phyloP scores from a whole-genome alignment of 495 filamentous ascomycete species.

The Aspergillus egyptiacus region DNA sequence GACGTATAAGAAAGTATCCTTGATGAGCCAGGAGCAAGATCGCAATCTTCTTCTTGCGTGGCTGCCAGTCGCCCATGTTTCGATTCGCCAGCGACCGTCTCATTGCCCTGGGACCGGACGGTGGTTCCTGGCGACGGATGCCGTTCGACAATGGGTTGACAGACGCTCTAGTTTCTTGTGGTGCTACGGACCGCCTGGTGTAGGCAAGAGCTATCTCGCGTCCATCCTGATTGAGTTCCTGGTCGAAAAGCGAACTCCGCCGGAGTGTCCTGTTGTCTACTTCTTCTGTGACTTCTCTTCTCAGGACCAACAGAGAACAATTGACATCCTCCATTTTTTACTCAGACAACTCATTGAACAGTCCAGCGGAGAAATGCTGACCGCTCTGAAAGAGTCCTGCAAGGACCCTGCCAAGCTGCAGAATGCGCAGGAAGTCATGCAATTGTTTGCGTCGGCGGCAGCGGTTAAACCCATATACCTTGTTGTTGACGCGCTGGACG shows the following conservation, averaged over 20 bases:
- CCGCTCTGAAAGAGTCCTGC: background rate
- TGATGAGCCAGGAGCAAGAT: background rate
- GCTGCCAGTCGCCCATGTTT: background rate
- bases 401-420: background rate
- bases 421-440: background rate
- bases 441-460: background rate
- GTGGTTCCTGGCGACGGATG: background rate
- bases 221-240: slow-evolving; percentile 1
- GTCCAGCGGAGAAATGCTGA: background rate
- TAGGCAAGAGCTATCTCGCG: slow-evolving; percentile 4
- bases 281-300: slow-evolving; percentile 19
- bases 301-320: slow-evolving; percentile 5
- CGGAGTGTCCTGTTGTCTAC: slow-evolving; percentile 1
- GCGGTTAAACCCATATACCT: slow-evolving; percentile 2
- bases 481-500: slow-evolving; percentile 7
- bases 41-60: background rate
- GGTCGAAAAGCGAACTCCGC: background rate
- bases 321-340: slow-evolving; percentile 9
- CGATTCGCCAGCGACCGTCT: background rate
- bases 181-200: slow-evolving; percentile 3
- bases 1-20: slow-evolving; percentile 1
- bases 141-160: background rate
- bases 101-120: background rate
- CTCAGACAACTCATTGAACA: slow-evolving; percentile 9
- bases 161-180: background rate